phyloP scores from a whole-genome alignment of 148 eudicot species.

The Rhododendron ovatum region DNA sequence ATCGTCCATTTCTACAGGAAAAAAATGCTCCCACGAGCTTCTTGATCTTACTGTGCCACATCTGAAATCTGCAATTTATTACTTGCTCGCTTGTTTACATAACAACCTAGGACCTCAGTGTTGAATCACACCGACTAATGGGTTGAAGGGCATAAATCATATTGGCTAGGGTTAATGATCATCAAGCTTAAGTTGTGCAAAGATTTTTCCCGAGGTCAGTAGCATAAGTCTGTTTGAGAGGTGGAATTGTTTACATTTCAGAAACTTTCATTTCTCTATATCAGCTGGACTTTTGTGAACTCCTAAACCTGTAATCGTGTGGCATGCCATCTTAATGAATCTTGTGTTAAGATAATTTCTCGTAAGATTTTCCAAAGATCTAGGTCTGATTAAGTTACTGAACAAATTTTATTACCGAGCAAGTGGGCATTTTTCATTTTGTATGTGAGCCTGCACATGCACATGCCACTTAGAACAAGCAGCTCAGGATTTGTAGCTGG shows the following conservation, averaged over 20 bases:
- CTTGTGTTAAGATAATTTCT: not conserved
- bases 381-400: not conserved
- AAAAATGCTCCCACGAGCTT: not conserved
- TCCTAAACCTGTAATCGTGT: not conserved
- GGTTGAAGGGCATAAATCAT: not conserved
- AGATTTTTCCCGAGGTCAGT: not conserved
- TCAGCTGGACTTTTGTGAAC: not conserved
- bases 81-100: not conserved
- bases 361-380: not conserved
- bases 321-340: not conserved
- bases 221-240: not conserved
- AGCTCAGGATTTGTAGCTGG: not conserved
- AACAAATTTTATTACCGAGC: not conserved
- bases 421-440: not conserved
- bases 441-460: not conserved
- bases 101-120: not conserved
- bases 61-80: not conserved
- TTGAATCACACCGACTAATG: not conserved
- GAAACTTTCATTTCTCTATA: not conserved
- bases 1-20: not conserved
- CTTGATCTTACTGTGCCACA: not conserved
- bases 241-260: not conserved
- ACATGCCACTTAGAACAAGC: not conserved
- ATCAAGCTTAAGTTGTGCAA: not conserved
- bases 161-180: not conserved